Base-by-base conservation (phyloP, 306 rosid species). In the Ochetophila trinervis region DNA sequence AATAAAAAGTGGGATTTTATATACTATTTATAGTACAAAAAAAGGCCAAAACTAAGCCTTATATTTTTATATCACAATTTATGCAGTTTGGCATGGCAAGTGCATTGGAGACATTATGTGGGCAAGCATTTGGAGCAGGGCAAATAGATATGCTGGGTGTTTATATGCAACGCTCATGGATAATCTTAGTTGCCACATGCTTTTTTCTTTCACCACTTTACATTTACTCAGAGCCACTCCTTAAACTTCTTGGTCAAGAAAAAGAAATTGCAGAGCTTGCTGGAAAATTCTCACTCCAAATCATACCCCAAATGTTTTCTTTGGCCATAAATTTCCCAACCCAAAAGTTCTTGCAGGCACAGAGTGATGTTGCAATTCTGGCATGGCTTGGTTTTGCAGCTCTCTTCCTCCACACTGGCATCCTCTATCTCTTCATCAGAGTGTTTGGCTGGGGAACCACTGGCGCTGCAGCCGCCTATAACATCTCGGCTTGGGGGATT, bases 11-110 rank as follows among this genome's bases (percentile, higher is more conserved):
- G 32, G 32, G 32, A 2, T 45, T 45, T 45, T 15, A 45, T 45
- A 45, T 45, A 45, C 50, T 15, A 3, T 8, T 45, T 3, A 4
- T 45, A 2, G 11, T 45, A 45, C 15, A 8, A 15, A 15, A n/a
- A 10, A 45, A 3, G 16, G 50, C 15, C 11, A 47, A 10, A 1
- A 47, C 51, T 47, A 14, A 47, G 51, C 51, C 51, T n/a, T n/a
- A 47, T 4, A 57, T 15, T 34, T 20, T 3, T 50, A 4, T 36
- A 19, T 45, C 17, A 7, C 54, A 56, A 69, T 61, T 74, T 27
- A 27, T 81, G 86, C 79, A 94, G 99, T 86, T 94, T 57, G 99
- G 97, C 1, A 90, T 94, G 97, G 99, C 87, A 69, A 94, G 99
- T 77, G 99, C 99, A 60, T 72, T 94, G 4, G 99, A 94, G 85